Percentiles rank a stretch among this genome's conserved stretches.
phyloP scores from a whole-genome alignment of 2,329 filamentous ascomycete genomes.

The Clathrospora elynae region DNA sequence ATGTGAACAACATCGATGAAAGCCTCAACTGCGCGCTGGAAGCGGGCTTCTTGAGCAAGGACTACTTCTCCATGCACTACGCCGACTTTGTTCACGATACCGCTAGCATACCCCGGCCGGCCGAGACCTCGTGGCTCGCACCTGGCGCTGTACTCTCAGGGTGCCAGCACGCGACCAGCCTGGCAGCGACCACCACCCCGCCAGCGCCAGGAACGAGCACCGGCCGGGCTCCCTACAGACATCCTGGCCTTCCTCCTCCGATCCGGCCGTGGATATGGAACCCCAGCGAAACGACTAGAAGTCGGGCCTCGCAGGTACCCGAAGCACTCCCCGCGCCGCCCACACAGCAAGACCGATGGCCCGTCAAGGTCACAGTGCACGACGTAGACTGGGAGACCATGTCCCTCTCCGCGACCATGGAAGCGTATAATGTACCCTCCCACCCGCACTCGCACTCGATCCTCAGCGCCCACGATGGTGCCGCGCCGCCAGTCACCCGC shows the following conservation, averaged over 20 bases:
- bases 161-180: constrained; percentile 61
- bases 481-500: constrained; percentile 30
- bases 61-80: constrained; percentile 58
- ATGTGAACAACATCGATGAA: constrained; percentile 59
- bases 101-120: constrained; percentile 56
- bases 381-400: constrained; percentile 64
- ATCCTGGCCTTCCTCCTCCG: constrained; percentile 34
- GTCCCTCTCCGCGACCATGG: constrained; percentile 71
- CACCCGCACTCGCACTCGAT: constrained; percentile 44
- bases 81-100: constrained; percentile 65
- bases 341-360: constrained; percentile 64
- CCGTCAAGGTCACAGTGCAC: constrained; percentile 69
- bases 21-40: constrained; percentile 59
- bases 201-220: constrained; percentile 16
- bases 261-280: constrained; percentile 49
- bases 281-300: constrained; percentile 36
- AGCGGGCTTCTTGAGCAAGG: constrained; percentile 58
- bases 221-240: constrained; percentile 3
- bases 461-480: constrained; percentile 19
- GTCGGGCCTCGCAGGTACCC: constrained; percentile 23
- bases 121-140: constrained; percentile 64
- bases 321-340: constrained; percentile 25
- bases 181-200: constrained; percentile 31
- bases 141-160: constrained; percentile 66
- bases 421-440: constrained; percentile 69